Percentiles rank a stretch among this genome's conserved stretches.
phyloP scores from a whole-genome alignment of 441 rosid species.

The Geranium incanum region DNA sequence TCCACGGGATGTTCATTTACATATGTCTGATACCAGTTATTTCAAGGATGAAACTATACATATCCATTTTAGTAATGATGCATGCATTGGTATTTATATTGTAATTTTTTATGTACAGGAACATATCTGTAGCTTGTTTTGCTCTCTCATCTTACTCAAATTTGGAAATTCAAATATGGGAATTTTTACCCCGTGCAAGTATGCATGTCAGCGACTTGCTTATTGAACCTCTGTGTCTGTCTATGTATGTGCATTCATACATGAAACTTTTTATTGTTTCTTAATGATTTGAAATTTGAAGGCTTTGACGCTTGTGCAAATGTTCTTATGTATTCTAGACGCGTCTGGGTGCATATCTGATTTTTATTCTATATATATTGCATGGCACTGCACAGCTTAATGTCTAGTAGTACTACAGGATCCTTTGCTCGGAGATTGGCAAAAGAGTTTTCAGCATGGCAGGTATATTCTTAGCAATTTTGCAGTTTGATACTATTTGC shows the following conservation, averaged over 20 bases:
- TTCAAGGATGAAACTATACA: not conserved
- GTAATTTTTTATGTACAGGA: too few relatives aligned
- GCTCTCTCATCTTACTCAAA: not conserved
- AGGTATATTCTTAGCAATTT: constrained; percentile 38
- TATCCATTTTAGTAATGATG: not conserved
- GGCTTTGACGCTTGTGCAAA: not conserved
- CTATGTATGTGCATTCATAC: not conserved
- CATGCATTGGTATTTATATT: not conserved
- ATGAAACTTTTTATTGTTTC: not conserved
- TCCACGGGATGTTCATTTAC: not conserved
- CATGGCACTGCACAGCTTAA: not conserved
- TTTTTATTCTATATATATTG: not conserved
- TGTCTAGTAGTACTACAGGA: constrained; percentile 36
- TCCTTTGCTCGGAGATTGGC: constrained; percentile 80
- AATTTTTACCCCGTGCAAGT: not conserved
- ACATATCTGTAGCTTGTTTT: not conserved
- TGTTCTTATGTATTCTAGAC: not conserved
- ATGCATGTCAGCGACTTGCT: not conserved
- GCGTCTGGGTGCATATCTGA: not conserved
- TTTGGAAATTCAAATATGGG: not conserved
- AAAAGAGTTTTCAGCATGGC: constrained; percentile 89
- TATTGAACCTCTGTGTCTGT: not conserved
- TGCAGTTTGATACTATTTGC: not conserved
- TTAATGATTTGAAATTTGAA: not conserved
- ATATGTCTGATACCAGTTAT: not conserved